These are phyloP conservation scores for Hamamelis virginiana DNA, from an alignment of 164 flowering plant species.

Conservation along the genomic window DNA sequence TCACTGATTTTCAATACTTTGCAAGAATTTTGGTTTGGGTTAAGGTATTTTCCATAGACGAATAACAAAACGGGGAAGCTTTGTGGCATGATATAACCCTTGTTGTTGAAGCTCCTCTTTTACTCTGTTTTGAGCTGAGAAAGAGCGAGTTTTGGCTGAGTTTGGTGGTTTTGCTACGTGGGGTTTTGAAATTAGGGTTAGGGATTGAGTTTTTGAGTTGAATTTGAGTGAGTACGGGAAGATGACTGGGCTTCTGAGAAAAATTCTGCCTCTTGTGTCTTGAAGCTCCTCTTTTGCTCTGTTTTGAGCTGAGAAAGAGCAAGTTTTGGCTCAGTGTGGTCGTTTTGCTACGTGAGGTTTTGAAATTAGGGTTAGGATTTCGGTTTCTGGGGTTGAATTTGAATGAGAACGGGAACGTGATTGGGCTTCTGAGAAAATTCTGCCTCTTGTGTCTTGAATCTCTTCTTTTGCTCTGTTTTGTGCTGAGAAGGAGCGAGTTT, in stretches of 20 bases:
- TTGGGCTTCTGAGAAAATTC: background rate
- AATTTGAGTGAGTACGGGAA: background rate
- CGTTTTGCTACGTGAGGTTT: background rate
- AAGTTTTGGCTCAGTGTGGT: background rate
- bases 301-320: background rate
- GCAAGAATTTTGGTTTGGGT: conserved; percentile 3
- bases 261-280: background rate
- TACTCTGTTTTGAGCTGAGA: background rate
- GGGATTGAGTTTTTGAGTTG: background rate
- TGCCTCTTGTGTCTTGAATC: background rate
- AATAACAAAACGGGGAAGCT: background rate
- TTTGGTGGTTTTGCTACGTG: background rate
- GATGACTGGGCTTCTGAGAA: background rate
- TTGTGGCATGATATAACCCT: background rate
- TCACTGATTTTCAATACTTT: background rate
- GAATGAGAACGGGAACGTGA: background rate
- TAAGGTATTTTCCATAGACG: background rate
- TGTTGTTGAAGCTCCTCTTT: background rate
- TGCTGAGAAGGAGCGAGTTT: background rate
- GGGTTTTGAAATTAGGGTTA: background rate
- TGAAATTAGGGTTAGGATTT: conserved; percentile 1
- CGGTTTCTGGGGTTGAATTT: background rate
- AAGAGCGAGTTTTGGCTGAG: background rate
- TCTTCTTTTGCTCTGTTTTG: background rate
- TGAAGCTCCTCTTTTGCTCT: background rate